phyloP scores from a whole-genome alignment of 495 filamentous ascomycete genomes.

The Podospora sp. region DNA sequence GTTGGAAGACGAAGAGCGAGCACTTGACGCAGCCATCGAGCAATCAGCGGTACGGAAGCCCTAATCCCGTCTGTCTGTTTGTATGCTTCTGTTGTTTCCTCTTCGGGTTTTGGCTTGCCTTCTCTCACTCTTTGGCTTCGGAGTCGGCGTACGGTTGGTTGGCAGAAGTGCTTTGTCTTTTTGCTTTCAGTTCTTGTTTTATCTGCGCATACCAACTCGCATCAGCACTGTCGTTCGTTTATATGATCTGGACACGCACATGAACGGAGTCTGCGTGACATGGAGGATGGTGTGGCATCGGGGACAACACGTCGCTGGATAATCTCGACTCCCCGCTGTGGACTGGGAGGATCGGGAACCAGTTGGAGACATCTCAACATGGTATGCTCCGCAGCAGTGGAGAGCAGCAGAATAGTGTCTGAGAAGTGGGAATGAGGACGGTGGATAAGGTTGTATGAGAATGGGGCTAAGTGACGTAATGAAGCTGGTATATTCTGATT shows the following conservation, averaged over 20 bases:
- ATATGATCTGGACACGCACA: neutral
- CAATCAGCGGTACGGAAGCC: slow-evolving; percentile 33
- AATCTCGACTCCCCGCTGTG: neutral
- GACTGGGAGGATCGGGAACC: neutral
- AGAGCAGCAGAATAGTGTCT: neutral
- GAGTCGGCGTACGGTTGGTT: neutral
- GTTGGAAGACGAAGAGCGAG: slow-evolving; percentile 53
- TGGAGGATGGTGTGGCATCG: neutral
- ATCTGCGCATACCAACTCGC: neutral
- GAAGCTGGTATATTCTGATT: slow-evolving; percentile 7
- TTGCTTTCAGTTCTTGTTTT: neutral
- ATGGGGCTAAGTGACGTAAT: slow-evolving; percentile 1
- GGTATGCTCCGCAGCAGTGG: neutral
- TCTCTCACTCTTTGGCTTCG: neutral
- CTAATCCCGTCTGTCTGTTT: neutral
- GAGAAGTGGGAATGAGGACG: neutral
- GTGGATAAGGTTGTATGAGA: neutral
- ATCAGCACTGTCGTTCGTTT: slow-evolving; percentile 6
- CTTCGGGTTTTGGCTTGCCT: no score
- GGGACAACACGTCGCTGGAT: no score
- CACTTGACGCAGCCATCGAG: slow-evolving; percentile 53
- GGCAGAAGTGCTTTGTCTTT: neutral
- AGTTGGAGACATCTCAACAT: neutral
- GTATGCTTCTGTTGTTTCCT: neutral
- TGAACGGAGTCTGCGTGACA: neutral